phyloP scores from a whole-genome alignment of 2,329 filamentous ascomycete genomes.

The Davidsoniella eucalypti region DNA sequence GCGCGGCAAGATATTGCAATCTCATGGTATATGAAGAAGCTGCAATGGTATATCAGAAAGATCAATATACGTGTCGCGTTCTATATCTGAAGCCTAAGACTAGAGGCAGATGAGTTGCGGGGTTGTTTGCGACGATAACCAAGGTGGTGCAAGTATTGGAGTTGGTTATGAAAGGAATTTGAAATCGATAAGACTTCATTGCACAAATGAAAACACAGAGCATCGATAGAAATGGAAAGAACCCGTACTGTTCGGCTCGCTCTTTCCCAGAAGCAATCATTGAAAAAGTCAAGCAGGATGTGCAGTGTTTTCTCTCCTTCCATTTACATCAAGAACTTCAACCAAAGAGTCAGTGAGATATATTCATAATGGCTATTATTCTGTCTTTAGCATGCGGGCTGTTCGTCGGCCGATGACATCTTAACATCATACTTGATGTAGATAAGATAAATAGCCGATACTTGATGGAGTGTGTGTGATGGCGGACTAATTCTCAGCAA shows the following conservation, averaged over 20 bases:
- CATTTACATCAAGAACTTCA: too few species aligned
- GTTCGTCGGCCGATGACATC: too few species aligned
- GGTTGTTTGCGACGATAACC: neutral
- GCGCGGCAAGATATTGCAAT: neutral
- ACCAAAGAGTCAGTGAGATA: too few species aligned
- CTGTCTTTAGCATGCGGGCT: too few species aligned
- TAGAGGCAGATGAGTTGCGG: neutral
- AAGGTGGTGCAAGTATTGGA: neutral
- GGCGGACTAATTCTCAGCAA: too few species aligned
- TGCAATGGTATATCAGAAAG: neutral
- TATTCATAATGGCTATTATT: too few species aligned
- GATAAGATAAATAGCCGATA: too few species aligned
- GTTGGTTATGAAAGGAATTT: neutral
- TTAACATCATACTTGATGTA: too few species aligned
- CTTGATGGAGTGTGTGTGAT: too few species aligned
- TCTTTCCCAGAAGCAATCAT: too few species aligned
- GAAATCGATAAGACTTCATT: neutral
- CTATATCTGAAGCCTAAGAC: neutral
- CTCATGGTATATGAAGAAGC: neutral
- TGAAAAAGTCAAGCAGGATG: too few species aligned
- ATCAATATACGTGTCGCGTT: neutral
- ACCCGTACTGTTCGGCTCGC: neutral
- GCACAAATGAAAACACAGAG: neutral
- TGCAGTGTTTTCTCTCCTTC: too few species aligned
- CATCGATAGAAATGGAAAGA: neutral